Base-by-base conservation (phyloP, 2,329 filamentous ascomycete species). In the Magnaporthiopsis poae region DNA sequence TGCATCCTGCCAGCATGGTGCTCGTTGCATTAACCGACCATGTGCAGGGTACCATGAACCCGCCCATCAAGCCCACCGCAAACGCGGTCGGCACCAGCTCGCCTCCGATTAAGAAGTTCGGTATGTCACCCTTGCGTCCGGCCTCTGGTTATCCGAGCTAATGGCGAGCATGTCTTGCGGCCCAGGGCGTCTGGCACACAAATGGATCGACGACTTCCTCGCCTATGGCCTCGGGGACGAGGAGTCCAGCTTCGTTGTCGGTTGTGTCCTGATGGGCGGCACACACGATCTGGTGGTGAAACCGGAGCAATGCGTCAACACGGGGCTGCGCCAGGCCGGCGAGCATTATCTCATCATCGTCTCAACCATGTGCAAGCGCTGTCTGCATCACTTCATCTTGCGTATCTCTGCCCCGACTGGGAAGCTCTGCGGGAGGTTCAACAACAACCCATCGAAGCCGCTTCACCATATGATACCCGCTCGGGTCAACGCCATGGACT, bases 301-400 rank as follows among this genome's bases (percentile, higher is more conserved):
- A 61, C 52, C 36, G 5, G 64, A 65, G 33, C 64, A 65, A 36
- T 65, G 52, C 31, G 56, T 65, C 12, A 18, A 21, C n/a, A 59
- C 56, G 5, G 59, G 36, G 1, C 64, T 65, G 31, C 64, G 56
- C 64, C 36, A 65, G 5, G 31, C 64, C 11, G 64, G 64, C 25
- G 36, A 60, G 21, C 59, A 65, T 46, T 65, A 65, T 35, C 33
- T 61, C 25, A 56, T 65, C 25, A 65, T 65, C 9, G 64, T 73
- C 29, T 72, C 73, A 11, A 75, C 73, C 64, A 70, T 76, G 66
- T 77, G 75, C 69, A 70, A 70, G 27, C 71, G 69, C 60, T 77
- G 75, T 66, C 74, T 74, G 25, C 71, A 75, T 63, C 75, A 77
- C 68, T 76, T 75, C 63, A 70, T 72, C 39, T 73, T 77, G 65